Base-by-base conservation (phyloP, 352 stramenopile species). In the Pythium periplocum region DNA sequence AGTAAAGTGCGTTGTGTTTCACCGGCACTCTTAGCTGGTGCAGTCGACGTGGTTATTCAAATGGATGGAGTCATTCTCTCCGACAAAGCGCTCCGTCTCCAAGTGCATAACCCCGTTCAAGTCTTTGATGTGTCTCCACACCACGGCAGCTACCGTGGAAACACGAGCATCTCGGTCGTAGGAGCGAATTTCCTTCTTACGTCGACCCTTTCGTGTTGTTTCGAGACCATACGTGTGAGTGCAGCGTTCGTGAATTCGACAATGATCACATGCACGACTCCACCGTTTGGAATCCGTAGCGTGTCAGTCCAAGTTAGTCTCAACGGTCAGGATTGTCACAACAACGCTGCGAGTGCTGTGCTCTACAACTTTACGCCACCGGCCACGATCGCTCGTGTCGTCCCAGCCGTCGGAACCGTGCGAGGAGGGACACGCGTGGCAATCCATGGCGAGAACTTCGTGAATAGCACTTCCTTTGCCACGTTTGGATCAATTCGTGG, bases 241-340 rank as follows among this genome's bases (percentile, higher is more conserved):
- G 83, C 80, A 32, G 73, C 68, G 1, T 90, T 89, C 52, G 61
- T 85, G 12, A 95, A 92, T 36, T 53, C 70, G 1, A 82, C 83
- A 42, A 9, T 66, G 31, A 46, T 94, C 3, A 59, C 73, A 33
- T 95, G 86, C 47, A 51, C 51, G 1, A 73, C 82, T 1, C 80
- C 82, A 32, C 50, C 53, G 35, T 56, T 71, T 33, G 67, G 64
- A 10, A 42, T 58, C 31, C 47, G 46, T 0, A 51, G 26, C 2
- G 60, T 67, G 7, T 36, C 30, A 8, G 41, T 95, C 1, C 60
- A 46, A 39, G 62, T 93, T 2, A 88, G 64, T 7, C 58, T 71
- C 9, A 90, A 92, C 12, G 83, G 78, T 2, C 64, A 69, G 35
- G 69, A 88, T 30, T 90, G 75, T 35, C 48, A 71, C 1, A 86